Conservation (phyloP, 1,284 basidiomycete species). For the Cutaneotrichosporon dermatis region DNA sequence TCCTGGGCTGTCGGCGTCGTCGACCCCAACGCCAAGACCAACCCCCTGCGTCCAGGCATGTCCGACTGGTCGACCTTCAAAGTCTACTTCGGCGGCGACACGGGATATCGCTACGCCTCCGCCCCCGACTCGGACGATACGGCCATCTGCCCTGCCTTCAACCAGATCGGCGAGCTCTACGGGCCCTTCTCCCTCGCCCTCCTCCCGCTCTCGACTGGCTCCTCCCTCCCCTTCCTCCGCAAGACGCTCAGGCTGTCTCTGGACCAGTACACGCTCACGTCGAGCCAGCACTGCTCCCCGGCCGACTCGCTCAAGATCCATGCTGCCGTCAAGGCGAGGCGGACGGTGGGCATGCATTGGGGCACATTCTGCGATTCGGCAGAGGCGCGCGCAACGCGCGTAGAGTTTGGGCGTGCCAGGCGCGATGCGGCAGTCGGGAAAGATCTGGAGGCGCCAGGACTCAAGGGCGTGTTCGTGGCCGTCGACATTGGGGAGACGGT, state of each 20-base stretch:
- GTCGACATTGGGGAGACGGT: conserved; percentile 44
- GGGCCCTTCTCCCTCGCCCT: conserved; percentile 40
- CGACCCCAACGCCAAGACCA: conserved; percentile 4
- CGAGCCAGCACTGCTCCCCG: conserved; percentile 45
- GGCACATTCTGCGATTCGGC: conserved; percentile 48
- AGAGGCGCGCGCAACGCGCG: conserved; percentile 45
- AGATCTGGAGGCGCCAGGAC: conserved; percentile 26
- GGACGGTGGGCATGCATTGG: conserved; percentile 47
- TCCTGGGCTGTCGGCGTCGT: conserved; percentile 47
- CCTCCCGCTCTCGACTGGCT: conserved; percentile 46
- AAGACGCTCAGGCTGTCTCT: conserved; percentile 43
- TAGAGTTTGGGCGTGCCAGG: conserved; percentile 43
- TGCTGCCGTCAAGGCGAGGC: conserved; percentile 27
- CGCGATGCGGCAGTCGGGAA: conserved; percentile 27
- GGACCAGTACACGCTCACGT: conserved; percentile 49
- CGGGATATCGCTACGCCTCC: conserved; percentile 48
- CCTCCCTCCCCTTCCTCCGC: conserved; percentile 46
- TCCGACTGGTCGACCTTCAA: conserved; percentile 38
- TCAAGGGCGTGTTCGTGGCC: conserved; percentile 39
- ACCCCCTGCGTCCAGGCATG: conserved; percentile 27
- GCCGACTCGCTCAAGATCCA: conserved; percentile 46
- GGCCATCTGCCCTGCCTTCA: conserved; percentile 46
- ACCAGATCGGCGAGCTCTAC: conserved; percentile 43
- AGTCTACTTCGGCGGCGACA: conserved; percentile 48
- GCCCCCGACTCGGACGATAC: conserved; percentile 36